These are phyloP conservation scores for Camelina sativa DNA, from an alignment of 345 rosid species.

Conservation along the genomic window DNA sequence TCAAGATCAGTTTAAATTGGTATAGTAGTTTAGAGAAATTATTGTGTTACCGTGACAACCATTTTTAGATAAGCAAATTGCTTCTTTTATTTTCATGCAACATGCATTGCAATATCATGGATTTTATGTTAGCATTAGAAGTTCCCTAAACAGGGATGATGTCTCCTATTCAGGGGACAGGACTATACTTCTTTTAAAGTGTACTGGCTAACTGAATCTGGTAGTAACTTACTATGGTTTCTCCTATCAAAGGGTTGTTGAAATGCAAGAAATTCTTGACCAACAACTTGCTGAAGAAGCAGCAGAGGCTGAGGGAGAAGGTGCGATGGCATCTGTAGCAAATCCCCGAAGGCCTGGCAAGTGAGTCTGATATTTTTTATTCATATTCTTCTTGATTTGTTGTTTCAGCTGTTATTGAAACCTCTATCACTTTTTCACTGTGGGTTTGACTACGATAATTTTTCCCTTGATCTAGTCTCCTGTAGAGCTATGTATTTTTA, in stretches of 20 bases:
- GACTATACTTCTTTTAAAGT: background rate
- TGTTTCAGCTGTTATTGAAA: slow-evolving; percentile 18
- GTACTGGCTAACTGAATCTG: slow-evolving; percentile 13
- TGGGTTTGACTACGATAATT: background rate
- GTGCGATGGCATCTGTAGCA: slow-evolving; percentile 86
- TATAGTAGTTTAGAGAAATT: background rate
- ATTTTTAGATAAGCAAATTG: slow-evolving; percentile 7
- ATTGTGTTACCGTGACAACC: slow-evolving; percentile 21
- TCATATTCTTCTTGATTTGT: slow-evolving; percentile 21
- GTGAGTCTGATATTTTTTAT: slow-evolving; percentile 49
- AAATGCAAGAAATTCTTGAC: slow-evolving; percentile 99
- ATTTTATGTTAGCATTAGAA: slow-evolving; percentile 24
- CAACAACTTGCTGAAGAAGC: slow-evolving; percentile 98
- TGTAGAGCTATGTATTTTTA: background rate
- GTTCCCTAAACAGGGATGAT: slow-evolving; percentile 15
- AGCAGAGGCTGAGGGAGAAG: slow-evolving; percentile 99
- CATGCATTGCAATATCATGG: slow-evolving; percentile 24
- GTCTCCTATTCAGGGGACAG: slow-evolving; percentile 10
- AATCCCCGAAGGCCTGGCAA: slow-evolving; percentile 92
- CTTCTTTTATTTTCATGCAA: background rate
- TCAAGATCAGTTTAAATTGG: slow-evolving; percentile 15
- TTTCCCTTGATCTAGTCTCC: slow-evolving; percentile 20
- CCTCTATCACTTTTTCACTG: slow-evolving; percentile 19
- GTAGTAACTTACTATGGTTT: slow-evolving; percentile 25
- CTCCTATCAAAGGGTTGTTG: slow-evolving; percentile 75